phyloP scores from a whole-genome alignment of 768 basidiomycete genomes.

The Kwoniella heveanensis region DNA sequence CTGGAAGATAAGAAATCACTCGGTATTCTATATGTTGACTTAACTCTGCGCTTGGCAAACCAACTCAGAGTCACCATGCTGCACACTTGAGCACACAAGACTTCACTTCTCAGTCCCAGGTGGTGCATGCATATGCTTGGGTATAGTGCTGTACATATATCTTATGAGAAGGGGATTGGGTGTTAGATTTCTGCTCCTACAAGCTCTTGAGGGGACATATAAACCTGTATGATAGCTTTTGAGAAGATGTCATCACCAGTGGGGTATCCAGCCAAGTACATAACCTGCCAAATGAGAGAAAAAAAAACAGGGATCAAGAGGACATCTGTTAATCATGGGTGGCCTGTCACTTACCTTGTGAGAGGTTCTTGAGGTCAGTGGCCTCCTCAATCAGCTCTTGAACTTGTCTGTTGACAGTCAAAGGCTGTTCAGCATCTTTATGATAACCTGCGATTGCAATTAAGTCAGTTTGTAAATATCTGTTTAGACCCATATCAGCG shows the following conservation, averaged over 20 bases:
- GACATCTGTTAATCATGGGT: background rate
- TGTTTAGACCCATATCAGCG: background rate
- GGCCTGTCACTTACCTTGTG: conserved; percentile 44
- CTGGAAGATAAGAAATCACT: no score
- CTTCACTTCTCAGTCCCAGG: no score
- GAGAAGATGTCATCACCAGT: conserved; percentile 28
- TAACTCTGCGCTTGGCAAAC: no score
- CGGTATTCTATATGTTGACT: no score
- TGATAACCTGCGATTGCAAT: conserved; percentile 27
- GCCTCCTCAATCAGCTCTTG: conserved; percentile 53
- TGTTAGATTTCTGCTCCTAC: no score
- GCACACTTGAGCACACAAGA: no score
- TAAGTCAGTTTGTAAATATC: conserved; percentile 9
- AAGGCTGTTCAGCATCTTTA: conserved; percentile 26
- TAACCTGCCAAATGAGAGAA: conserved; percentile 33
- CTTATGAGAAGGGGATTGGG: no score
- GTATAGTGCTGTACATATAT: no score
- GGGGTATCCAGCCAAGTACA: conserved; percentile 51
- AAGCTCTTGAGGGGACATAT: no score
- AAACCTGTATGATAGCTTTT: no score
- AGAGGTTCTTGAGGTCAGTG: conserved; percentile 49
- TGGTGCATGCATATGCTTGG: no score
- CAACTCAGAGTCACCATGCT: no score
- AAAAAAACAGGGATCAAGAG: conserved; percentile 3
- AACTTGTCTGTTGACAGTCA: conserved; percentile 47